phyloP scores from a whole-genome alignment of 1,284 basidiomycete genomes.

The Ceratobasidium sp. region DNA sequence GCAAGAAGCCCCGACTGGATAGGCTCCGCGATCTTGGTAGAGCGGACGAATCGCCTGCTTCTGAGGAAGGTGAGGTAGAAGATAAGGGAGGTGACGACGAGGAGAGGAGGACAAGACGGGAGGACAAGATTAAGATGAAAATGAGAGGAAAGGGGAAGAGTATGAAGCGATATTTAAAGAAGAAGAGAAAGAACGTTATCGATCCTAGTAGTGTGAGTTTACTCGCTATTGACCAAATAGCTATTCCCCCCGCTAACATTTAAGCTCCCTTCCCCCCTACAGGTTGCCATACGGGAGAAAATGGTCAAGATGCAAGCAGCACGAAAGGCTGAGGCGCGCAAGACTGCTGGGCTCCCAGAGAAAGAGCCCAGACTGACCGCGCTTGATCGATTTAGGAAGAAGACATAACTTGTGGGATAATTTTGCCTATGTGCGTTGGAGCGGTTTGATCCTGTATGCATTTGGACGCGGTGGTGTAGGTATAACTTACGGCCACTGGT shows the following conservation, averaged over 20 bases:
- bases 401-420: too few species aligned
- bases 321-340: conserved; percentile 55
- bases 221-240: conserved; percentile 1
- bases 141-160: conserved; percentile 88
- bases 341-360: conserved; percentile 56
- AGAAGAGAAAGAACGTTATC: conserved; percentile 92
- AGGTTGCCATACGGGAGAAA: conserved; percentile 76
- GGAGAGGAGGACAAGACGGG: conserved; percentile 55
- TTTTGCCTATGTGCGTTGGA: too few species aligned
- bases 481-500: too few species aligned
- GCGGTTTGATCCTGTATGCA: too few species aligned
- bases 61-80: conserved; percentile 44
- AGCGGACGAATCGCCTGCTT: conserved; percentile 61
- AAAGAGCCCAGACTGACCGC: conserved; percentile 60
- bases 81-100: conserved; percentile 51
- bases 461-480: too few species aligned
- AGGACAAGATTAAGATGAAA: conserved; percentile 78
- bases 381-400: conserved; percentile 68
- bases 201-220: conserved; percentile 80
- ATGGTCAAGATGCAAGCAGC: conserved; percentile 61
- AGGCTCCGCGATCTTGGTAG: conserved; percentile 75
- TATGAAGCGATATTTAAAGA: conserved; percentile 83
- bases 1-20: conserved; percentile 77
- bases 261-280: neutral
- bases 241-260: neutral